Percentiles rank a stretch among this genome's conserved stretches.
These are phyloP conservation scores for Botrytis squamosa DNA, from an alignment of 2,329 filamentous ascomycete species.

Conservation along the genomic window DNA sequence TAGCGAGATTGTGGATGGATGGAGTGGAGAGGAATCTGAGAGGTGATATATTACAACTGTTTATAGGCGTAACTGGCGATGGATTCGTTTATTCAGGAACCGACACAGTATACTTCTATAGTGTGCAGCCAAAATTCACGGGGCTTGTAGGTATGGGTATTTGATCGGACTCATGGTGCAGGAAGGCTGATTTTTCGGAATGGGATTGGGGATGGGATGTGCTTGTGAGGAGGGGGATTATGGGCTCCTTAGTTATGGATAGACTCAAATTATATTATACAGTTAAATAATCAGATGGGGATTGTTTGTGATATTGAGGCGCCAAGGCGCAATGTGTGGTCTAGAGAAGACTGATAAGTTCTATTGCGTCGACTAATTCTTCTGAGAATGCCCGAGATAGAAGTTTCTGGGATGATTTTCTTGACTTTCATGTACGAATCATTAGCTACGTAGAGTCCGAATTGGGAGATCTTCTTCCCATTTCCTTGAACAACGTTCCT, in stretches of 20 bases:
- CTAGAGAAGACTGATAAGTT: background rate
- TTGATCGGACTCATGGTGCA: slow-evolving; percentile 8
- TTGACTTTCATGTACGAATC: background rate
- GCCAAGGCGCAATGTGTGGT: background rate
- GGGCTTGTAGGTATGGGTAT: slow-evolving; percentile 7
- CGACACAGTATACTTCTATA: background rate
- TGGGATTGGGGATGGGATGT: background rate
- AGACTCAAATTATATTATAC: slow-evolving; percentile 4
- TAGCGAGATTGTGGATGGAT: background rate
- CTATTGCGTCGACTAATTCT: background rate
- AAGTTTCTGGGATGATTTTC: background rate
- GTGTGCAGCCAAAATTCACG: background rate
- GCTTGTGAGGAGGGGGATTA: background rate
- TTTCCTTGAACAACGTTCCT: background rate
- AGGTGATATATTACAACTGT: slow-evolving; percentile 11
- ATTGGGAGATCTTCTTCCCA: background rate
- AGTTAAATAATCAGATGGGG: background rate
- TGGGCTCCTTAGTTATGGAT: slow-evolving; percentile 1
- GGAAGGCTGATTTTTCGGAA: background rate
- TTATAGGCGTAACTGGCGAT: slow-evolving; percentile 13
- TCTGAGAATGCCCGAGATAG: background rate
- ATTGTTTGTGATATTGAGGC: background rate
- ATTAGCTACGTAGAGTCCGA: background rate
- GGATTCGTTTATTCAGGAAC: background rate
- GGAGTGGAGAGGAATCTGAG: background rate